Evolutionary conservation across 345 rosid genomes (phyloP).

Genomic region (Euphorbia tirucalli): DNA sequence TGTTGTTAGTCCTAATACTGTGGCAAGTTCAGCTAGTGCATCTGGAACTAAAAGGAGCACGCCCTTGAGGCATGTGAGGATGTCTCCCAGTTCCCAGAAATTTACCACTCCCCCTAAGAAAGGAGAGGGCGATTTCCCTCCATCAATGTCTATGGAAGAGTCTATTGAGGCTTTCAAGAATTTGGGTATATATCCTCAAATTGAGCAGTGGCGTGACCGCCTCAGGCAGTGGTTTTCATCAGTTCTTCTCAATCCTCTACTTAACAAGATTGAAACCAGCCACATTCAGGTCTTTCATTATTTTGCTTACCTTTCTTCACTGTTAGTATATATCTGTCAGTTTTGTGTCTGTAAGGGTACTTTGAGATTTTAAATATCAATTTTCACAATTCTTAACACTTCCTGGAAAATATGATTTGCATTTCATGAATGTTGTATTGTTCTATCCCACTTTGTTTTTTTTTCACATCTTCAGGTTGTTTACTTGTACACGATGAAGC

Average conservation of each 20-base stretch:
- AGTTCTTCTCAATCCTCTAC: slow-evolving; percentile 69
- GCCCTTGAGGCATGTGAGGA: slow-evolving; percentile 85
- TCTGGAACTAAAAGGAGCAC: slow-evolving; percentile 86
- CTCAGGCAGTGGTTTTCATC: slow-evolving; percentile 97
- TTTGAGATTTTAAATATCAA: background rate
- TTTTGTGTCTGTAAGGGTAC: background rate
- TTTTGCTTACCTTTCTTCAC: background rate
- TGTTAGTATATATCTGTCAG: slow-evolving; percentile 1
- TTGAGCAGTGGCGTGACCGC: slow-evolving; percentile 84
- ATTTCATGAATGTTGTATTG: background rate
- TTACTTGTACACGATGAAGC: background rate
- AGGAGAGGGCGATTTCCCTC: slow-evolving; percentile 91
- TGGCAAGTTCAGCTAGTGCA: slow-evolving; percentile 65
- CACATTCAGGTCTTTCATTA: slow-evolving; percentile 64
- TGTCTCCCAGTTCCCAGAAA: slow-evolving; percentile 98
- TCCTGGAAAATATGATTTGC: background rate
- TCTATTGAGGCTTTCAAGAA: slow-evolving; percentile 73
- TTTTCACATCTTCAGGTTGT: background rate
- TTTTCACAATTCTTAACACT: background rate
- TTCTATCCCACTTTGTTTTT: background rate
- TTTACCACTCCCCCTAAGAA: slow-evolving; percentile 93
- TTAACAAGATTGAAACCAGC: slow-evolving; percentile 76
- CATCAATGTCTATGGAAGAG: slow-evolving; percentile 87
- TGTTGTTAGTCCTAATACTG: slow-evolving; percentile 59
- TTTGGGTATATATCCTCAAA: slow-evolving; percentile 84